Evolutionary conservation across 306 rosid species (phyloP).

Genomic region (Lathyrus sativus): DNA sequence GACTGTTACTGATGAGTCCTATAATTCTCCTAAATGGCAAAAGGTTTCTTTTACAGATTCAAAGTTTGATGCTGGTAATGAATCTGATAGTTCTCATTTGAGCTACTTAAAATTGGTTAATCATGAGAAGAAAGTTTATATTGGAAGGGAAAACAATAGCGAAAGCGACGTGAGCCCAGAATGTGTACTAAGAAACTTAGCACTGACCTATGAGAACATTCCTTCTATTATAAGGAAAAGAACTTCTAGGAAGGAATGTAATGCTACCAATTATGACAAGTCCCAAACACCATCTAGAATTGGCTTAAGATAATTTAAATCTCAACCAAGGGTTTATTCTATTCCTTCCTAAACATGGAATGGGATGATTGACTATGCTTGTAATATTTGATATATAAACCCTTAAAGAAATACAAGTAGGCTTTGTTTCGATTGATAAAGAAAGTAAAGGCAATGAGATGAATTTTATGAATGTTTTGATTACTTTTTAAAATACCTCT

Average conservation of each 20-base stretch:
- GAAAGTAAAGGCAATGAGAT: background rate
- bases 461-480: too few relatives aligned
- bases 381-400: background rate
- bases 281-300: conserved; percentile 24
- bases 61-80: conserved; percentile 7
- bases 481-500: too few relatives aligned
- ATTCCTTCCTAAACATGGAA: conserved; percentile 9
- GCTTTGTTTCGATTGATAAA: background rate
- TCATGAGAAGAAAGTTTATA: conserved; percentile 25
- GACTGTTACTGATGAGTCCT: conserved; percentile 19
- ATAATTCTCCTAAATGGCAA: conserved; percentile 39
- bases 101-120: conserved; percentile 12
- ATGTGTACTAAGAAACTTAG: conserved; percentile 48
- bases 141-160: conserved; percentile 24
- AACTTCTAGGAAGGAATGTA: conserved; percentile 30
- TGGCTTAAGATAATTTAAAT: conserved; percentile 4
- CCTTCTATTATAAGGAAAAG: conserved; percentile 69
- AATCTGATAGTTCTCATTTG: conserved; percentile 31
- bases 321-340: conserved; percentile 32
- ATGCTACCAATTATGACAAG: conserved; percentile 21
- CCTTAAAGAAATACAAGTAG: background rate
- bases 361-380: conserved; percentile 37
- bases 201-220: conserved; percentile 52
- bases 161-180: conserved; percentile 45
- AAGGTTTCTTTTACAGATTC: conserved; percentile 30